Evolutionary conservation across 768 basidiomycete genomes (phyloP).

Genomic region (Pleurotus pulmonarius): DNA sequence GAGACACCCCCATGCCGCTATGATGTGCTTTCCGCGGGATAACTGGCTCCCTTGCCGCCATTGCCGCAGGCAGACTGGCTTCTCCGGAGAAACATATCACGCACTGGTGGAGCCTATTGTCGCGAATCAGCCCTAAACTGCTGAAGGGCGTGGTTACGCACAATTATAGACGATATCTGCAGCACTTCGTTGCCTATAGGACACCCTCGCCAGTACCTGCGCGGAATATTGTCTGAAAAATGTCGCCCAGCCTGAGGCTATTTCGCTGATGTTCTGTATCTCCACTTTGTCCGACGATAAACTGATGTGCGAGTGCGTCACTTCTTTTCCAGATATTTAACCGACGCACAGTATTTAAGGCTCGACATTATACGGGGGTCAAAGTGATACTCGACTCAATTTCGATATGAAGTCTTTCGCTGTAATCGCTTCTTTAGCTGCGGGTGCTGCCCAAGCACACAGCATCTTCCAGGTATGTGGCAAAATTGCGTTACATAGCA

Average conservation of each 20-base stretch:
- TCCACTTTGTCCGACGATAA: neutral
- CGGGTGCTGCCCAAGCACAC: slow-evolving; percentile 1
- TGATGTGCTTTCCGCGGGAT: neutral
- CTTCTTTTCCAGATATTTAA: neutral
- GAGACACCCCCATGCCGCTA: too few relatives aligned
- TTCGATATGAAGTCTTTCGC: neutral
- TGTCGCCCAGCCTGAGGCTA: neutral
- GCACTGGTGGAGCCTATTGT: neutral
- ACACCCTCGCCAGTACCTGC: too few relatives aligned
- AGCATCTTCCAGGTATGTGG: slow-evolving; percentile 1
- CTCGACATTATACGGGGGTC: neutral
- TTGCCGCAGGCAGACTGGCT: neutral
- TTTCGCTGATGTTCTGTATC: neutral
- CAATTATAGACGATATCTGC: too few relatives aligned
- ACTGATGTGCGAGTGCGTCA: too few relatives aligned
- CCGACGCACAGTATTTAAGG: neutral
- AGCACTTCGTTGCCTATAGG: too few relatives aligned
- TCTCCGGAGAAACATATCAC: slow-evolving; percentile 5
- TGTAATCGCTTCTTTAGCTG: neutral
- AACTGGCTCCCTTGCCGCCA: neutral
- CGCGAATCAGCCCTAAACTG: neutral
- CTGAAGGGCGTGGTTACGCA: neutral
- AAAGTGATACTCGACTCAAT: neutral
- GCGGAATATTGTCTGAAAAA: slow-evolving; percentile 5
- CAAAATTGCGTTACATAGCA: neutral